phyloP scores from a whole-genome alignment of 129 eudicot species.

The Heracleum sosnowskyi region DNA sequence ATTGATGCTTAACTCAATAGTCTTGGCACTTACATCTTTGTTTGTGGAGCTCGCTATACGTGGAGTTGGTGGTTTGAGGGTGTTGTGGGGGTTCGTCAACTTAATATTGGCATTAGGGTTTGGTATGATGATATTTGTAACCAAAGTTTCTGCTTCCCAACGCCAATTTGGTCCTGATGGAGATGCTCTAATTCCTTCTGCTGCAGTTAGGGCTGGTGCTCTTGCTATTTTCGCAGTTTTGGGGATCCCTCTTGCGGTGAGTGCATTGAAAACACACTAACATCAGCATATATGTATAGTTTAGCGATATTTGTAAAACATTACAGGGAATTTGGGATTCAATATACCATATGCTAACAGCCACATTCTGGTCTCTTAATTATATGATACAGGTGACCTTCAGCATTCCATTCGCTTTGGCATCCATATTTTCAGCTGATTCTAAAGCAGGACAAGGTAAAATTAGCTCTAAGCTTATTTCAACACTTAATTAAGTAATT shows the following conservation, averaged over 20 bases:
- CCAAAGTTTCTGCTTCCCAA: conserved; percentile 12
- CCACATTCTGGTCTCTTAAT: neutral
- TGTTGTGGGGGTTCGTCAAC: conserved; percentile 51
- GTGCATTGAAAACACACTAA: conserved; percentile 7
- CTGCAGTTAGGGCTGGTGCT: no score
- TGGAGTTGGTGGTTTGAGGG: conserved; percentile 28
- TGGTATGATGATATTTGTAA: no score
- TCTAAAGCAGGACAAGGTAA: conserved; percentile 21
- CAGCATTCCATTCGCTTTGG: conserved; percentile 52
- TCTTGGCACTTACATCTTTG: conserved; percentile 37
- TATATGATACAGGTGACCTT: conserved; percentile 36
- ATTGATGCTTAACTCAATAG: conserved; percentile 43
- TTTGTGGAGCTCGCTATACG: conserved; percentile 28
- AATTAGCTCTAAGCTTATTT: neutral
- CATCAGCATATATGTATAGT: no score
- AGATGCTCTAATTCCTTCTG: conserved; percentile 23
- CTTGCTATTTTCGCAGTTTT: no score
- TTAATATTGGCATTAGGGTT: no score
- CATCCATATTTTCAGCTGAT: conserved; percentile 41
- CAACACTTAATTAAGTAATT: neutral
- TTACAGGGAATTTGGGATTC: neutral
- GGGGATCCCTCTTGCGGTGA: conserved; percentile 82
- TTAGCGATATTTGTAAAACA: neutral
- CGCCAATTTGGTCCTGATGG: conserved; percentile 4
- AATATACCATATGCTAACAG: neutral